phyloP scores from a whole-genome alignment of 306 rosid genomes.

The Senna tora region DNA sequence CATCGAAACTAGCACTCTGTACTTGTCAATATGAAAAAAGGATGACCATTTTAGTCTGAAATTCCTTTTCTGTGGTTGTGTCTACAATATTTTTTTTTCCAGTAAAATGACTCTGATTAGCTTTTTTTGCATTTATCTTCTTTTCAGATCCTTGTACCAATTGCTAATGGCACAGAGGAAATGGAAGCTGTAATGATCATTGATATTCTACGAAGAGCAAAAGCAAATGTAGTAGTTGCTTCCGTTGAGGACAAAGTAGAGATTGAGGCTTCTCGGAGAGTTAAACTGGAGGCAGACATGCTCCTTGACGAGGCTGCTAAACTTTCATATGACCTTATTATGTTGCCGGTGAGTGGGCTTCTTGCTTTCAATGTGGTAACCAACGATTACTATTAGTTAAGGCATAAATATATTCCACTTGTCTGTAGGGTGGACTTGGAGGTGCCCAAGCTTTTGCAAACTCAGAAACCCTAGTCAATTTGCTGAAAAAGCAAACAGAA shows the following conservation, averaged over 20 bases:
- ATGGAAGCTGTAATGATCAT: conserved; percentile 89
- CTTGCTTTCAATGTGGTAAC: neutral
- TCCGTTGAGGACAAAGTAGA: conserved; percentile 76
- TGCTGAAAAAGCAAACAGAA: conserved; percentile 75
- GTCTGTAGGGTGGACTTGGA: conserved; percentile 86
- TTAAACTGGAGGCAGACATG: conserved; percentile 82
- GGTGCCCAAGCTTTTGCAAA: conserved; percentile 92
- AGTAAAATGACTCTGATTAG: neutral
- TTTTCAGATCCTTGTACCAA: conserved; percentile 86
- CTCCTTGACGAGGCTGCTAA: conserved; percentile 78
- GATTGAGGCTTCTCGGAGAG: conserved; percentile 73
- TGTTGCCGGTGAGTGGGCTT: conserved; percentile 72
- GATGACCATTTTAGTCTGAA: conserved; percentile 11
- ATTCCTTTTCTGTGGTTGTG: neutral
- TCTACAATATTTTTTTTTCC: neutral
- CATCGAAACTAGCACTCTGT: neutral
- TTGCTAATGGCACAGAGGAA: conserved; percentile 90
- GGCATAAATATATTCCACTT: conserved; percentile 31
- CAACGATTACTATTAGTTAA: conserved; percentile 3
- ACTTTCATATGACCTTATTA: conserved; percentile 74
- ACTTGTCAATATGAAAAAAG: conserved; percentile 8
- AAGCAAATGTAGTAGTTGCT: conserved; percentile 88
- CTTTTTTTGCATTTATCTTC: conserved; percentile 34
- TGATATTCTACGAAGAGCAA: conserved; percentile 78
- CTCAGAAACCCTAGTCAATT: conserved; percentile 67